Percentiles rank a stretch among this genome's conserved stretches.
phyloP scores from a whole-genome alignment of 2,329 filamentous ascomycete species.

The Pyrenochaeta sp. region DNA sequence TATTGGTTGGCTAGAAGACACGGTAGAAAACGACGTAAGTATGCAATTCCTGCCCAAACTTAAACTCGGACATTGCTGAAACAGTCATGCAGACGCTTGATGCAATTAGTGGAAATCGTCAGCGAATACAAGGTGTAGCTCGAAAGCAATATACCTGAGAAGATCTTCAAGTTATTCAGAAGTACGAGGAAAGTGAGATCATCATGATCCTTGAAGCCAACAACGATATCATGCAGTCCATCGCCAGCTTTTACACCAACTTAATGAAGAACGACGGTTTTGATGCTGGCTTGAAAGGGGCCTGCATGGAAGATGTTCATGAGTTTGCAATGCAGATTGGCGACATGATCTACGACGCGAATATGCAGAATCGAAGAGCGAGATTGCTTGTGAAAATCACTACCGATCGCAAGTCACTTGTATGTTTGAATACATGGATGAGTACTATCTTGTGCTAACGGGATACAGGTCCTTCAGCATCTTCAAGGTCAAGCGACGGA shows the following conservation, averaged over 20 bases:
- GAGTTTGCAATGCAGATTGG: slow-evolving; percentile 32
- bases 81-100: no score
- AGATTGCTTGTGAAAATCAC: slow-evolving; percentile 45
- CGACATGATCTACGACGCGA: slow-evolving; percentile 46
- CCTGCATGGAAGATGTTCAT: slow-evolving; percentile 14
- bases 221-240: slow-evolving; percentile 41
- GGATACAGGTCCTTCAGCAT: slow-evolving; percentile 33
- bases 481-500: slow-evolving; percentile 32
- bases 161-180: slow-evolving; percentile 48
- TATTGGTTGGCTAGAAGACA: slow-evolving; percentile 49
- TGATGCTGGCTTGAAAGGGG: slow-evolving; percentile 12
- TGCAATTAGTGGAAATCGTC: no score
- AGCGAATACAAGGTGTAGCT: slow-evolving; percentile 13
- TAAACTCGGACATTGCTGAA: no score
- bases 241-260: slow-evolving; percentile 26
- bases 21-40: slow-evolving; percentile 41
- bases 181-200: slow-evolving; percentile 47
- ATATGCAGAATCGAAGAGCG: slow-evolving; percentile 47
- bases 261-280: slow-evolving; percentile 23
- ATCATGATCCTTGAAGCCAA: slow-evolving; percentile 51
- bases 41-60: neutral
- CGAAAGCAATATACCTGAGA: slow-evolving; percentile 19
- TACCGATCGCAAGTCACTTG: slow-evolving; percentile 46
- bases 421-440: no score
- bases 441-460: no score